Evolutionary conservation across 2,329 filamentous ascomycete genomes (phyloP), one percentile per base, ranked within the genome.

Genomic region (Alternaria arborescens): DNA sequence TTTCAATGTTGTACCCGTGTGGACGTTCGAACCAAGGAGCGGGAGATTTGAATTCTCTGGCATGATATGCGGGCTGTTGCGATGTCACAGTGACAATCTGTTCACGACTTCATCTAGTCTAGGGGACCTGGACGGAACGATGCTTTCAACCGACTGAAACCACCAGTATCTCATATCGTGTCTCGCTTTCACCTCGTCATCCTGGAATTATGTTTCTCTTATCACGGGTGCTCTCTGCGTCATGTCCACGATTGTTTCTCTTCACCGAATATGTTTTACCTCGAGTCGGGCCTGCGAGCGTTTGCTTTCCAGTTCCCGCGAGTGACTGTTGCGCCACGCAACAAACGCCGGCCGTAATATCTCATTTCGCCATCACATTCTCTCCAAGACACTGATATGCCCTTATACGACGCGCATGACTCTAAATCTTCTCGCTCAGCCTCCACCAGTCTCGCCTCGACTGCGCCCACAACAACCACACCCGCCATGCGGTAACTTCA

Each of bases 261-360:
- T 24, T 8, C 30, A 47, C 14, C 24, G 14, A 34, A 18, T 30
- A 10, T 5, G 41, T 46, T 59, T 64, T 43, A 62, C 48, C 40
- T 41, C 55, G 26, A 44, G 5, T 54, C 46, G 32, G 0, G 28
- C 11, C 28, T 30, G 0, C 11, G 28, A 38, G 52, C 40, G 61
- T 62, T 64, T 61, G 58, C 55, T 26, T 47, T 4, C 18, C 44
- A 12, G 38, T 55, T 4, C n/a, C 16, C 22, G 46, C 43, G 48
- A 26, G 42, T 24, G 28, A 52, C 24, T 38, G 12, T 26, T 16
- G 38, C 34, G 24, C 52, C 41, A 5, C 32, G 40, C 43, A 57
- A 47, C 32, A 40, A 24, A 48, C 32, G 36, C 41, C 20, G 50
- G 41, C 24, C 14, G 42, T 36, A 22, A 5, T 36, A 40, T 43